A percentile compares a stretch with the other conserved stretches of the same genome.
Conservation (phyloP, 2,329 filamentous ascomycete genomes). For the Aureobasidium sp. region DNA sequence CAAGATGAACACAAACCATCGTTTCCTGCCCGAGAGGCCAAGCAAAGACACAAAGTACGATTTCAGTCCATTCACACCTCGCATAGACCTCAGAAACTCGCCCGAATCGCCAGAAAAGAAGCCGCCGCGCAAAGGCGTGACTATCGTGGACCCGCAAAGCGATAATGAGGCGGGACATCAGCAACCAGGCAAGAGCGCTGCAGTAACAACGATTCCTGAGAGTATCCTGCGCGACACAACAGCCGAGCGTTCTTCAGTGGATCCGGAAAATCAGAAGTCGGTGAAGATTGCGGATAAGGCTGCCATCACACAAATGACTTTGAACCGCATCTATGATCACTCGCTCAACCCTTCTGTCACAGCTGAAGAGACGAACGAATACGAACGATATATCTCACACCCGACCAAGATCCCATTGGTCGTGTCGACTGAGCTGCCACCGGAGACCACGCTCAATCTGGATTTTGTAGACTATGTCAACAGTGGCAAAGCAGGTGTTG, state of each 20-base stretch:
- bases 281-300: slow-evolving; percentile 54
- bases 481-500: slow-evolving; percentile 42
- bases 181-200: background rate
- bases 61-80: slow-evolving; percentile 78
- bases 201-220: background rate
- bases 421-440: slow-evolving; percentile 56
- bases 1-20: slow-evolving; percentile 82
- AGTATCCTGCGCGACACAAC: slow-evolving; percentile 12
- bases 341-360: slow-evolving; percentile 80
- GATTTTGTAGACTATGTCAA: slow-evolving; percentile 79
- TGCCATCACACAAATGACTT: slow-evolving; percentile 77
- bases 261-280: background rate
- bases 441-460: slow-evolving; percentile 40
- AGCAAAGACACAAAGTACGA: slow-evolving; percentile 60
- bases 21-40: slow-evolving; percentile 68
- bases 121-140: slow-evolving; percentile 57
- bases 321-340: slow-evolving; percentile 75
- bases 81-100: slow-evolving; percentile 34
- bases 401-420: slow-evolving; percentile 83
- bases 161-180: slow-evolving; percentile 20
- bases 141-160: slow-evolving; percentile 54
- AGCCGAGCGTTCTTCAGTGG: background rate
- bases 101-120: slow-evolving; percentile 48
- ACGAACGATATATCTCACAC: slow-evolving; percentile 79
- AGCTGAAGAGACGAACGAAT: slow-evolving; percentile 70